Percentiles rank a stretch among this genome's conserved stretches.
Conservation (phyloP, 148 eudicot species). For the Polygonum maritimum region DNA sequence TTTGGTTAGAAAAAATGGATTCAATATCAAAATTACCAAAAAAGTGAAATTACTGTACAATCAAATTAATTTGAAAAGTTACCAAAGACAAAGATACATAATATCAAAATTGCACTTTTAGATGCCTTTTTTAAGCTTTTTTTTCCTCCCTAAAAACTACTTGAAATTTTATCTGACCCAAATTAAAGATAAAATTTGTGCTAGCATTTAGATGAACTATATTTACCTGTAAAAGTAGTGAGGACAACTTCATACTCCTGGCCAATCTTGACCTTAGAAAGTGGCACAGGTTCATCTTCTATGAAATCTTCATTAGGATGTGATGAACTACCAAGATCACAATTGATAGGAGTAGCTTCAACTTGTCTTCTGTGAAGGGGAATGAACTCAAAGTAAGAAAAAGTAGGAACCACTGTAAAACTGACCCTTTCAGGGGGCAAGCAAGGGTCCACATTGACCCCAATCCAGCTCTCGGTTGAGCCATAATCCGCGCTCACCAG, state of each 20-base stretch:
- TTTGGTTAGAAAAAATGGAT: neutral
- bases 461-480: conserved; percentile 81
- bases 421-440: conserved; percentile 43
- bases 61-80: neutral
- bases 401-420: conserved; percentile 51
- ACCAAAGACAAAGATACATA: neutral
- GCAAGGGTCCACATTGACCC: conserved; percentile 56
- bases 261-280: conserved; percentile 51
- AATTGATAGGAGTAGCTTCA: neutral
- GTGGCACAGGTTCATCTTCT: conserved; percentile 58
- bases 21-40: too few relatives aligned
- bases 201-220: neutral
- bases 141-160: neutral
- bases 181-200: neutral
- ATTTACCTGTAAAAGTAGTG: conserved; percentile 66
- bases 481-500: conserved; percentile 72
- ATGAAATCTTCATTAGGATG: conserved; percentile 29
- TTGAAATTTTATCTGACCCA: neutral
- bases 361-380: conserved; percentile 30
- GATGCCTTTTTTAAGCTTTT: neutral
- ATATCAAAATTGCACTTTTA: neutral
- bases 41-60: neutral
- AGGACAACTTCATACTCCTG: conserved; percentile 65
- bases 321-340: neutral
- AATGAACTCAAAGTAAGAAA: conserved; percentile 69